Percentiles rank a stretch among this genome's conserved stretches.
These are phyloP conservation scores for Calonectria naviculata DNA, from an alignment of 2,329 filamentous ascomycete genomes.

Conservation along the genomic window DNA sequence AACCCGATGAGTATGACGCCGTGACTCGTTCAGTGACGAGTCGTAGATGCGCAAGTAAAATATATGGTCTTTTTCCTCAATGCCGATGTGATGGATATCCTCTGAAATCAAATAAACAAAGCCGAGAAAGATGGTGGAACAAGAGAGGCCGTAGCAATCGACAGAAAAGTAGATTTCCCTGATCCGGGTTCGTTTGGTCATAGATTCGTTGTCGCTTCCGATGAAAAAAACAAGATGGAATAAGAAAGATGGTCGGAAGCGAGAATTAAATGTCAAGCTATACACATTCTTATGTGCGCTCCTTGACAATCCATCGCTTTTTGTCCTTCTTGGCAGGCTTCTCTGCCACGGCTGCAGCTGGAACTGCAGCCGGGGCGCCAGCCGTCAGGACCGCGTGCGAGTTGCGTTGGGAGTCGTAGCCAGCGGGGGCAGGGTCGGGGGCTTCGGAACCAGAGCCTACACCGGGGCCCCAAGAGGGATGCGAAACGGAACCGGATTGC, in stretches of 20 bases:
- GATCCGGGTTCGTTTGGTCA: constrained; percentile 18
- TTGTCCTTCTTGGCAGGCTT: constrained; percentile 52
- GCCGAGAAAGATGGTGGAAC: constrained; percentile 24
- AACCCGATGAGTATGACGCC: background rate
- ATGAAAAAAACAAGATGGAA: constrained; percentile 23
- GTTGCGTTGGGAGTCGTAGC: constrained; percentile 40
- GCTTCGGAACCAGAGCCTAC: constrained; percentile 37
- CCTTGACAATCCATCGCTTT: constrained; percentile 59
- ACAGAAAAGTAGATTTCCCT: constrained; percentile 24
- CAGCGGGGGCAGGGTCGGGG: constrained; percentile 39
- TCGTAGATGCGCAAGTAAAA: background rate
- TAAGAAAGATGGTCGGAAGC: constrained; percentile 15
- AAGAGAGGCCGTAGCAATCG: constrained; percentile 34
- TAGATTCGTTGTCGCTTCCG: constrained; percentile 26
- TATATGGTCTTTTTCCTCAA: background rate
- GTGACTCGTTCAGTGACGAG: background rate
- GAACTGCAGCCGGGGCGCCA: constrained; percentile 23
- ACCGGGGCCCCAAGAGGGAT: constrained; percentile 50
- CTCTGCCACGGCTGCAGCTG: constrained; percentile 28
- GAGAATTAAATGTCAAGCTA: background rate
- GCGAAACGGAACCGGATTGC: constrained; percentile 50
- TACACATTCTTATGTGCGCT: constrained; percentile 51
- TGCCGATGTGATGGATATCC: constrained; percentile 4
- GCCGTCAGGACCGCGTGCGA: constrained; percentile 38
- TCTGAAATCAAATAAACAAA: constrained; percentile 22